Evolutionary conservation across 345 rosid genomes (phyloP).

Genomic region (Eucalyptus guilfoylei): DNA sequence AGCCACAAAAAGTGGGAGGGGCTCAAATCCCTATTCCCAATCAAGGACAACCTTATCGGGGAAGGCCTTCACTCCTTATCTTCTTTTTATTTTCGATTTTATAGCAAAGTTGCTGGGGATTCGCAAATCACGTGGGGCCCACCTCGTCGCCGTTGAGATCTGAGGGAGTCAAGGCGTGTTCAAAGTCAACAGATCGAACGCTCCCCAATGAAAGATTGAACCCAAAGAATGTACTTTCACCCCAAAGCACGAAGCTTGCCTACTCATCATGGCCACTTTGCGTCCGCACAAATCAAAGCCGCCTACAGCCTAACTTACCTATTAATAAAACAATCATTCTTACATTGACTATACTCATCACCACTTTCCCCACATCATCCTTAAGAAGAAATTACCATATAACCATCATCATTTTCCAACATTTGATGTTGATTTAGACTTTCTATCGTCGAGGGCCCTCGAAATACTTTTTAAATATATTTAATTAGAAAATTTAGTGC

Average conservation of each 20-base stretch:
- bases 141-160: background rate
- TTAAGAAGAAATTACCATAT: background rate
- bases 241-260: background rate
- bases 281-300: background rate
- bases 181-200: background rate
- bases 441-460: background rate
- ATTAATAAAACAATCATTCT: background rate
- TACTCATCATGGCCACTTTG: background rate
- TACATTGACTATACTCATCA: background rate
- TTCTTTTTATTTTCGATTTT: background rate
- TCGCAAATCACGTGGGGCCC: background rate
- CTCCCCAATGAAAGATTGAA: background rate
- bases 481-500: background rate
- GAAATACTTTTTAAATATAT: background rate
- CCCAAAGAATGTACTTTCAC: background rate
- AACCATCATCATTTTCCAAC: background rate
- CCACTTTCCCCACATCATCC: background rate
- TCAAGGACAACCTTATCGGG: background rate
- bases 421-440: background rate
- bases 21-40: background rate
- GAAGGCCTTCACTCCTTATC: background rate
- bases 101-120: background rate
- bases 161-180: background rate
- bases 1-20: background rate
- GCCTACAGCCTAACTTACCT: background rate